A percentile compares a stretch with the other conserved stretches of the same genome.
Conservation (phyloP, 2,329 filamentous ascomycete species). For the Fusarium incarnatum region DNA sequence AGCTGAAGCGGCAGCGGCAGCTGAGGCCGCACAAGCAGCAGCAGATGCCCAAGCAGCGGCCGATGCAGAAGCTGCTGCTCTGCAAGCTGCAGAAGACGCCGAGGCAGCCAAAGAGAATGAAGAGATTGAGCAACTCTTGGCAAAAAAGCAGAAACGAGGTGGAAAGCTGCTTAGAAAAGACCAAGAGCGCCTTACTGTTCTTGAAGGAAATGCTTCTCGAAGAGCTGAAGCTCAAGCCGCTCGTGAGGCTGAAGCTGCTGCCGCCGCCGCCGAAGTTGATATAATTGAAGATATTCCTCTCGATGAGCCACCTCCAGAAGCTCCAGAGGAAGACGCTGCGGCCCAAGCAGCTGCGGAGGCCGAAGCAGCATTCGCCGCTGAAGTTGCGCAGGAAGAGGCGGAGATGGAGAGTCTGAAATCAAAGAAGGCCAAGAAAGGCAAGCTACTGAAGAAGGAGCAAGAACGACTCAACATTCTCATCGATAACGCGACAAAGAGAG, state of each 20-base stretch:
- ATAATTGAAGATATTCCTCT: slow-evolving; percentile 14
- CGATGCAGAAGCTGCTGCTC: slow-evolving; percentile 39
- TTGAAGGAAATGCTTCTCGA: slow-evolving; percentile 33
- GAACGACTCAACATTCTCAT: slow-evolving; percentile 40
- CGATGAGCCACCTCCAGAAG: slow-evolving; percentile 29
- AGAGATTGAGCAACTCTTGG: slow-evolving; percentile 30
- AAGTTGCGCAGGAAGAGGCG: slow-evolving; percentile 43
- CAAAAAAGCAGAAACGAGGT: slow-evolving; percentile 40
- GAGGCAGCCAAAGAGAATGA: slow-evolving; percentile 41
- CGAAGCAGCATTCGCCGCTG: slow-evolving; percentile 28
- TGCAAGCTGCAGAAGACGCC: slow-evolving; percentile 50
- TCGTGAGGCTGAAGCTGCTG: slow-evolving; percentile 31
- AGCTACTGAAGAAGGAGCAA: slow-evolving; percentile 38
- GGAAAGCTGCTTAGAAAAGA: slow-evolving; percentile 41
- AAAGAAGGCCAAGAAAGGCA: slow-evolving; percentile 52
- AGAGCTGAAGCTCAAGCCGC: slow-evolving; percentile 34
- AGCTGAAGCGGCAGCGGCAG: slow-evolving; percentile 21
- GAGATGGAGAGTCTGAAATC: slow-evolving; percentile 37
- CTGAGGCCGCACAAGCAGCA: slow-evolving; percentile 36
- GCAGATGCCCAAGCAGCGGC: slow-evolving; percentile 31
- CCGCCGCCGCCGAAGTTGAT: slow-evolving; percentile 8
- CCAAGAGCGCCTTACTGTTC: slow-evolving; percentile 37
- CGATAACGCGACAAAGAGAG: slow-evolving; percentile 28
- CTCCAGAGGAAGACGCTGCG: slow-evolving; percentile 9
- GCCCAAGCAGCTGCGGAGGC: slow-evolving; percentile 33